Evolutionary conservation across 768 basidiomycete genomes (phyloP).

Genomic region (Gymnopilus junonius): DNA sequence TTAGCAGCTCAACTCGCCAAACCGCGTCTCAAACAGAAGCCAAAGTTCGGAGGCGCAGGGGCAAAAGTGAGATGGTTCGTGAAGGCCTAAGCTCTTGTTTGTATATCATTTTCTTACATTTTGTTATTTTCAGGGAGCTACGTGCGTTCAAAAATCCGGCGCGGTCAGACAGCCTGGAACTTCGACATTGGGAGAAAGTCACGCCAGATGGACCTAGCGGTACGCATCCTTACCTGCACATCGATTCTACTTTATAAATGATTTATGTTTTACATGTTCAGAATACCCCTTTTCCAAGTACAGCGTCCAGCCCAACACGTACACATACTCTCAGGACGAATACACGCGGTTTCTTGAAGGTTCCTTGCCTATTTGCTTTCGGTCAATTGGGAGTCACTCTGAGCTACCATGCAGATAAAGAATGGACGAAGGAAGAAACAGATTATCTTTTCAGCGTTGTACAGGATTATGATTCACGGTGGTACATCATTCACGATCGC

Average conservation of each 20-base stretch:
- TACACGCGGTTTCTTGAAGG: slow-evolving; percentile 82
- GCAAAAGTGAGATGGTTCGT: slow-evolving; percentile 74
- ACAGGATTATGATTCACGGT: slow-evolving; percentile 83
- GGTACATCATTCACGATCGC: slow-evolving; percentile 89
- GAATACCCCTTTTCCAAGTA: slow-evolving; percentile 87
- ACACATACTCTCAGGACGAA: slow-evolving; percentile 85
- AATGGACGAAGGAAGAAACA: slow-evolving; percentile 94
- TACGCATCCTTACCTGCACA: slow-evolving; percentile 31
- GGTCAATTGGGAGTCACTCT: background rate
- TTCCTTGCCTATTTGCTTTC: slow-evolving; percentile 29
- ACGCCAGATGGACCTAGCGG: slow-evolving; percentile 57
- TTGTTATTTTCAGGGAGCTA: slow-evolving; percentile 69
- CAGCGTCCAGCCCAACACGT: slow-evolving; percentile 66
- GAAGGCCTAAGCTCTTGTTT: background rate
- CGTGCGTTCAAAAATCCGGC: slow-evolving; percentile 73
- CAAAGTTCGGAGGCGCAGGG: slow-evolving; percentile 60
- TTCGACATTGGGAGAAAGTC: slow-evolving; percentile 85
- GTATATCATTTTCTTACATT: background rate
- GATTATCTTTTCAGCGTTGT: slow-evolving; percentile 87
- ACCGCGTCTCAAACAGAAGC: slow-evolving; percentile 87
- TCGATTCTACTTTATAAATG: background rate
- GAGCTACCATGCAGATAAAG: slow-evolving; percentile 52
- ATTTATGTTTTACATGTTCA: slow-evolving; percentile 26
- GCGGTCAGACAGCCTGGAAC: slow-evolving; percentile 67
- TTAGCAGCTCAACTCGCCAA: slow-evolving; percentile 80